Evolutionary conservation across 495 filamentous ascomycete genomes (phyloP), one percentile per base, ranked within the genome.

Genomic region (Neurospora sp.): DNA sequence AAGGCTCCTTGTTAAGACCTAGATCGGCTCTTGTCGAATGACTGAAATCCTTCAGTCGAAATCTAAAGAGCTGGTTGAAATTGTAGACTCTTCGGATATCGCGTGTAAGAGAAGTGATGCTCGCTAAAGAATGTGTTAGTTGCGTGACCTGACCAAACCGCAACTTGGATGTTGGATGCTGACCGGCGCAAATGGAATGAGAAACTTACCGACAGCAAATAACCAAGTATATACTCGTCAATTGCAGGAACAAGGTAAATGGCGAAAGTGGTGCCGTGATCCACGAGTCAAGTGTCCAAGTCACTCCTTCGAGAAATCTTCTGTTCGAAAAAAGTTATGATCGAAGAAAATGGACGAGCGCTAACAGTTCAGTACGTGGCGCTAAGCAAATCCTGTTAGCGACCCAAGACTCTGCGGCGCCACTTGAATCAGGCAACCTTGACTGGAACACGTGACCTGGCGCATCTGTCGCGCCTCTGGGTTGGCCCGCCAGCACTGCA

Each of bases 401-500:
- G 45, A 37, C 70, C 24, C 28, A 31, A 71, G 70, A 11, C 4
- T 39, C 19, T 70, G 69, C n/a, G 2, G 19, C 36, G 69, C 34
- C 34, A 72, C 34, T 43, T 36, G 45, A n/a, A 24, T 34, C 42
- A 37, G n/a, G 45, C 21, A 28, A 59, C 28, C 39, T 24, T 13
- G 13, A 24, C 38, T 1, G 1, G 8, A 69, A 72, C 79, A 81
- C 78, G 69, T 81, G 78, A 77, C 42, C 71, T 74, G 76, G 78
- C 76, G 77, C 75, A 54, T 69, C 34, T 24, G 37, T 77, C 78
- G 79, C 72, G 77, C 69, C 62, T 71, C 2, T 19, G 28, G 66
- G 79, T 81, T 81, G 79, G 78, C 78, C 78, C 73, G 78, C 75
- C 78, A 81, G 77, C 79, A 66, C 62, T 38, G 34, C 4, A 13